Conservation (phyloP, 768 basidiomycete genomes). For the Cystobasidium onofrii region DNA sequence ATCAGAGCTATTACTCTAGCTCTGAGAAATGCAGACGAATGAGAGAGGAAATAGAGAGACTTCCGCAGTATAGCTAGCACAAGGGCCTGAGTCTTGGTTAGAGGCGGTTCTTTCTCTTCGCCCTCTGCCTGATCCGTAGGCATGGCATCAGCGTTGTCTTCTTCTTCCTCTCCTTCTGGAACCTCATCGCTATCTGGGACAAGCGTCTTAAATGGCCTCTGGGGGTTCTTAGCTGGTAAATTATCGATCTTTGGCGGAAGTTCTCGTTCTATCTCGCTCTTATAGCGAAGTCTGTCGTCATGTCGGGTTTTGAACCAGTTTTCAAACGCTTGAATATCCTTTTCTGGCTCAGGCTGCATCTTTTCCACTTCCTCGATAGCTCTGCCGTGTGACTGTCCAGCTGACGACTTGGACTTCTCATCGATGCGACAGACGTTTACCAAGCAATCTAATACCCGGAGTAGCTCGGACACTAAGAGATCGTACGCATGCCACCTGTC, state of each 20-base stretch:
- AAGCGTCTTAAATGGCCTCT: conserved; percentile 31
- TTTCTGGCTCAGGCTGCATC: conserved; percentile 34
- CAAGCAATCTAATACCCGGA: conserved; percentile 79
- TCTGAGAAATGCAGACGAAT: conserved; percentile 75
- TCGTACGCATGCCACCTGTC: conserved; percentile 95
- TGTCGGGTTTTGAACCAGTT: conserved; percentile 54
- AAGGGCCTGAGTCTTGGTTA: conserved; percentile 64
- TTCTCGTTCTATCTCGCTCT: conserved; percentile 34
- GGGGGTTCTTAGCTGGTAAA: conserved; percentile 49
- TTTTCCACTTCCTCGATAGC: conserved; percentile 36
- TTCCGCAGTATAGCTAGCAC: conserved; percentile 78
- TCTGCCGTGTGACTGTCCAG: conserved; percentile 16
- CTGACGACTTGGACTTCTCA: conserved; percentile 32
- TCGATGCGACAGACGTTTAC: conserved; percentile 60
- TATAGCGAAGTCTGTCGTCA: background rate
- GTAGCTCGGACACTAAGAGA: conserved; percentile 70
- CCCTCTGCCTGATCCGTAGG: conserved; percentile 52
- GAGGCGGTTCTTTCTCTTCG: conserved; percentile 42
- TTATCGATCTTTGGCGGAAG: conserved; percentile 37
- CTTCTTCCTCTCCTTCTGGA: conserved; percentile 47
- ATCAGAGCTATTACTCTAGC: conserved; percentile 71
- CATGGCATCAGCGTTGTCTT: conserved; percentile 52
- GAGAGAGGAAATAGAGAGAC: conserved; percentile 82
- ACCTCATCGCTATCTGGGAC: background rate
- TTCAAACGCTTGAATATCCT: conserved; percentile 50